phyloP scores from a whole-genome alignment of 164 flowering plant species.

The Cinnamomum micranthum region DNA sequence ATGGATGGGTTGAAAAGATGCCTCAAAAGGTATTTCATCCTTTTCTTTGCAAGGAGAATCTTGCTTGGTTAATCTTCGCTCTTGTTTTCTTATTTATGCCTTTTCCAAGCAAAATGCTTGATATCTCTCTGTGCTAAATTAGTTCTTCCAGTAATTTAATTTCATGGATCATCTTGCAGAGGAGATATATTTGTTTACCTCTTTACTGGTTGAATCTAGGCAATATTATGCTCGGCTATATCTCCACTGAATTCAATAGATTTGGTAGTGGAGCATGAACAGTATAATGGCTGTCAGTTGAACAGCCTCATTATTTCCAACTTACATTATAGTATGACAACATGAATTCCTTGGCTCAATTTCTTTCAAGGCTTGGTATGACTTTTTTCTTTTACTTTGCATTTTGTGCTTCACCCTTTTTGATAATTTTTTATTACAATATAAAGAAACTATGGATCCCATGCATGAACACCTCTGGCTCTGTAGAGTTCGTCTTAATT shows the following conservation, averaged over 20 bases:
- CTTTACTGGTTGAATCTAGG: not conserved
- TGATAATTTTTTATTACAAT: too few relatives aligned
- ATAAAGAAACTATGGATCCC: too few relatives aligned
- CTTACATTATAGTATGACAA: not conserved
- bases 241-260: not conserved
- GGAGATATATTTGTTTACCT: not conserved
- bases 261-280: not conserved
- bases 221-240: not conserved
- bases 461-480: too few relatives aligned
- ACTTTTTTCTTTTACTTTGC: too few relatives aligned
- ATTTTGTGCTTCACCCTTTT: too few relatives aligned
- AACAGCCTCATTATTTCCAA: not conserved
- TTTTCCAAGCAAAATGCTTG: not conserved
- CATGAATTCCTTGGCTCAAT: too few relatives aligned
- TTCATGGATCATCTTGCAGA: not conserved
- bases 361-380: too few relatives aligned
- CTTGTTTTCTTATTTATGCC: not conserved
- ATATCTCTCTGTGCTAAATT: not conserved
- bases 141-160: not conserved
- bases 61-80: not conserved
- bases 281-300: not conserved
- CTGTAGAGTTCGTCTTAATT: too few relatives aligned
- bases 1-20: slow-evolving; percentile 98
- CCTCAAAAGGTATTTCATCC: slow-evolving; percentile 58
- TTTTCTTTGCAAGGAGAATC: slow-evolving; percentile 1